Evolutionary conservation across 2,329 filamentous ascomycete species (phyloP).

Genomic region (Ceratocystis lukuohia): DNA sequence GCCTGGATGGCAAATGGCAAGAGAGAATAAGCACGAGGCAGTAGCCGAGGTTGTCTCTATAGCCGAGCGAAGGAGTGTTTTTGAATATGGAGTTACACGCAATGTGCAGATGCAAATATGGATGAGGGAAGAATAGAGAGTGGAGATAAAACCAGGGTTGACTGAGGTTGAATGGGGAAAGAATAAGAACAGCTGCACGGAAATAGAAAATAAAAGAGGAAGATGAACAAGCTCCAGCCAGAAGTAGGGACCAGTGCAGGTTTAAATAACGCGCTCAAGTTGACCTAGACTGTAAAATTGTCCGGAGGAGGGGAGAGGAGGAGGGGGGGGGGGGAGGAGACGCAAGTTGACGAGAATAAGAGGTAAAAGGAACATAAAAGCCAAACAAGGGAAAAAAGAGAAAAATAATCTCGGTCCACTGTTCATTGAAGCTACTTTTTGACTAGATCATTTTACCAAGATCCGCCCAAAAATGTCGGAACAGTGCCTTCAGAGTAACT

Average conservation of each 20-base stretch:
- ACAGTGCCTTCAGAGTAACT: not conserved
- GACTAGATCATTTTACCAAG: not conserved
- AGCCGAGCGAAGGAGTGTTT: not conserved
- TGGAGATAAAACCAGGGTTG: not conserved
- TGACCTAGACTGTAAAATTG: not conserved
- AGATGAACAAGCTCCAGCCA: not conserved
- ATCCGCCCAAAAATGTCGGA: constrained; percentile 1
- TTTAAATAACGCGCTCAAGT: constrained; percentile 5
- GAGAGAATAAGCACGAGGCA: not conserved
- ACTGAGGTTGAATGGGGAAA: not conserved
- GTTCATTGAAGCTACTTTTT: constrained; percentile 1
- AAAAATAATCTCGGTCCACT: not conserved
- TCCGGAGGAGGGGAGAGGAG: not conserved
- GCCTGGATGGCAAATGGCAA: not conserved
- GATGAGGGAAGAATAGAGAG: not conserved
- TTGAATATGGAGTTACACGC: not conserved
- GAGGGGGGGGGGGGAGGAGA: not conserved
- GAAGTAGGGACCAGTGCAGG: constrained; percentile 8
- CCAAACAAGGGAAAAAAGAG: not conserved
- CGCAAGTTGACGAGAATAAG: not conserved
- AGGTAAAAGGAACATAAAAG: not conserved
- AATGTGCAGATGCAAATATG: not conserved
- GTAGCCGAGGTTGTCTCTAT: not conserved
- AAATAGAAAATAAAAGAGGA: constrained; percentile 9
- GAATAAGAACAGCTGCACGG: not conserved